Conservation (phyloP, 371 early-diverging fungal genomes). For the Mucor plumbeus region DNA sequence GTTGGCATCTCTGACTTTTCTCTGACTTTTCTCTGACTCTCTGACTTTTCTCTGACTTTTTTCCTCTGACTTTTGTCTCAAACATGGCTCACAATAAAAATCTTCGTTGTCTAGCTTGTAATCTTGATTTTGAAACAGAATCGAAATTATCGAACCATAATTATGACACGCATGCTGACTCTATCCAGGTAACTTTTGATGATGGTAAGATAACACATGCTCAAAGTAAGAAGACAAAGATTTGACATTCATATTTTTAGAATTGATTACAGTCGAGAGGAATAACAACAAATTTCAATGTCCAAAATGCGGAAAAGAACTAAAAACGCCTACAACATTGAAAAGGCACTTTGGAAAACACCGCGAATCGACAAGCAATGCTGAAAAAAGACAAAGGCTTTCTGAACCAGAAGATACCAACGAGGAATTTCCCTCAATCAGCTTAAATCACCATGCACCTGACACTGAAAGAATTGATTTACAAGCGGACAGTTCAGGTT, state of each 20-base stretch:
- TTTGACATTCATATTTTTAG: constrained; percentile 9
- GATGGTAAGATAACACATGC: constrained; percentile 19
- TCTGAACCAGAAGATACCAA: constrained; percentile 10
- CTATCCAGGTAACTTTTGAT: constrained; percentile 17
- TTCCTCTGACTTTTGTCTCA: no score
- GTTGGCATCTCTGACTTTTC: no score
- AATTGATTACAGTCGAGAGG: neutral
- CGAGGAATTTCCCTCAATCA: constrained; percentile 21
- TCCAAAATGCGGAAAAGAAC: constrained; percentile 17
- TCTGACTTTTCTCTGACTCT: no score
- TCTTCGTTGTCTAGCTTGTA: no score
- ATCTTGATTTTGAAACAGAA: no score
- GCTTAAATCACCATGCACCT: constrained; percentile 19
- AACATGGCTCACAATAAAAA: no score
- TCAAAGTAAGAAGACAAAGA: constrained; percentile 15
- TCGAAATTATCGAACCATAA: no score
- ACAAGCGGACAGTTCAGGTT: constrained; percentile 20
- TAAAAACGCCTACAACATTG: constrained; percentile 16
- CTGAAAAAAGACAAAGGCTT: no score
- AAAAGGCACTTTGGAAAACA: constrained; percentile 21
- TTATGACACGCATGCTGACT: constrained; percentile 17
- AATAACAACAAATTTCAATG: constrained; percentile 14
- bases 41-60: no score
- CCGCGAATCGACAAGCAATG: neutral
- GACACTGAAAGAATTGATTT: constrained; percentile 18